These are phyloP conservation scores for Asterionellopsis glacialis DNA, from an alignment of 108 stramenopile species.

Conservation along the genomic window DNA sequence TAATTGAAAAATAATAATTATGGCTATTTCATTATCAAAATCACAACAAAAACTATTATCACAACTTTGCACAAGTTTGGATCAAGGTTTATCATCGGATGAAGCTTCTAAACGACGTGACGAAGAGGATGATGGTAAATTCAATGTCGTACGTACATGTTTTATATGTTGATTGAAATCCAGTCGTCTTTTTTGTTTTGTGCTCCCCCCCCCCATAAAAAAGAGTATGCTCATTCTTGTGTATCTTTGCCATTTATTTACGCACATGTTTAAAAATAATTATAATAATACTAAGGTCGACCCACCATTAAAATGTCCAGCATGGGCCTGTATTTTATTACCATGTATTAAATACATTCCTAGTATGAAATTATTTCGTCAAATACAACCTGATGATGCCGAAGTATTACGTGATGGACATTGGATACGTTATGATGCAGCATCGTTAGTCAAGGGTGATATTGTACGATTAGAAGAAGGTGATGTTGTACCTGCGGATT, in stretches of 20 bases:
- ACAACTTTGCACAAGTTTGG: constrained; percentile 15
- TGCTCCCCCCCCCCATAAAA: too few species aligned
- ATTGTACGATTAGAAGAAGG: constrained; percentile 76
- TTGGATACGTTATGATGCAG: constrained; percentile 83
- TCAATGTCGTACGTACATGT: constrained; percentile 68
- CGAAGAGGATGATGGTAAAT: constrained; percentile 22
- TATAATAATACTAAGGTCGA: too few species aligned
- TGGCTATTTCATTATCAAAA: constrained; percentile 26
- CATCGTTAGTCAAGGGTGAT: constrained; percentile 68
- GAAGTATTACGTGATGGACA: constrained; percentile 64
- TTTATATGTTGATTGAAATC: too few species aligned
- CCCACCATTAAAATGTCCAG: constrained; percentile 74
- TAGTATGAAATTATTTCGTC: constrained; percentile 69
- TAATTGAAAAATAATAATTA: too few species aligned
- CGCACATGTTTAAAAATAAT: too few species aligned
- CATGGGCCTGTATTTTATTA: constrained; percentile 74
- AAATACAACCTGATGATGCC: constrained; percentile 77
- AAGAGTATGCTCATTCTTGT: too few species aligned
- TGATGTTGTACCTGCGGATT: constrained; percentile 83
- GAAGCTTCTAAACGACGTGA: constrained; percentile 57
- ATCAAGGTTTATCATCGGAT: constrained; percentile 48
- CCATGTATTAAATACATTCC: constrained; percentile 81
- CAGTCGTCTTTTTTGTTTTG: too few species aligned
- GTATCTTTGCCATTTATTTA: too few species aligned
- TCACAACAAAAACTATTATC: constrained; percentile 29